Evolutionary conservation across 805 yeast genomes (phyloP), one percentile per base, ranked within the genome.

Genomic region (Metschnikowia cerradonensis): DNA sequence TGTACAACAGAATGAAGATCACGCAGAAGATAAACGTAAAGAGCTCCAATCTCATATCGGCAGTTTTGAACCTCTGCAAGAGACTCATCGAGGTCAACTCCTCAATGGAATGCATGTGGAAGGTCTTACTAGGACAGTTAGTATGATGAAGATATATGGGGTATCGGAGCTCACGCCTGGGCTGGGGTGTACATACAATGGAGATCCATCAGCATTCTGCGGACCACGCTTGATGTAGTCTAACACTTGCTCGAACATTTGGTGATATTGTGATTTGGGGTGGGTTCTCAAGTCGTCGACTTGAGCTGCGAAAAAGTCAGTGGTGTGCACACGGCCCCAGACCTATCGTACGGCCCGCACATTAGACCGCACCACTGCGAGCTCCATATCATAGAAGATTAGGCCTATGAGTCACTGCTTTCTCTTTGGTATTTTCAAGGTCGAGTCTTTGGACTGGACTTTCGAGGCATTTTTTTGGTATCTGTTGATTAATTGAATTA

Each of bases 1-100:
- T 71, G 74, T 78, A 88, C 35, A 81, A 63, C 1, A 72, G 51
- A 19, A 79, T 69, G 58, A 86, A 82, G 2, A 67, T 67, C 0
- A 70, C 56, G 45, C 87, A 76, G 52, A 84, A 66, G 11, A 70
- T 75, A 14, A 84, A 20, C 22, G 89, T 81, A 52, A 78, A 59
- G 30, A 74, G 36, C 73, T 92, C 99, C 62, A 86, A 76, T 41
- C 73, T 74, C 97, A 97, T 94, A 67, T 88, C 83, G 66, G 86
- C 84, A 30, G 70, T 58, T 52, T 60, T 57, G 38, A 88, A 49
- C 61, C 97, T 82, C 59, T 84, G 77, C 45, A 71, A 41, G 46
- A 90, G 22, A 2, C 86, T 70, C 81, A 89, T 70, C 5, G 69
- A 72, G 35, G 75, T 73, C 65, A 88, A 79, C 55, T 83, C 85